Evolutionary conservation across 495 filamentous ascomycete genomes (phyloP).

Genomic region (Pyrenopolyporus hunteri): DNA sequence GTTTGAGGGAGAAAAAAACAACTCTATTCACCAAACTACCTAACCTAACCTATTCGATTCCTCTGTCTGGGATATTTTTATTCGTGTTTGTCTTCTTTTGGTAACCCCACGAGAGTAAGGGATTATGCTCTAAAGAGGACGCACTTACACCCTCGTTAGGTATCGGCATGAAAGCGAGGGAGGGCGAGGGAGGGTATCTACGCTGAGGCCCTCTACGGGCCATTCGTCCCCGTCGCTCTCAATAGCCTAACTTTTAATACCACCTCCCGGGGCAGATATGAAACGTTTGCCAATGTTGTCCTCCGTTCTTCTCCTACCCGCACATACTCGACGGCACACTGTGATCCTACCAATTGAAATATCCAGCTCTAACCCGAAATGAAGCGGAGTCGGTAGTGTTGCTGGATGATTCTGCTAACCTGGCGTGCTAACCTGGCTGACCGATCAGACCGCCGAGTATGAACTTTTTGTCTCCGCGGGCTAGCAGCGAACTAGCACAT

Average conservation of each 20-base stretch:
- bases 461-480: not conserved
- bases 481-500: not conserved
- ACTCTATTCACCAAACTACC: too few species aligned
- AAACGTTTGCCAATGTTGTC: constrained; percentile 21
- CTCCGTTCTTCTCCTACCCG: not conserved
- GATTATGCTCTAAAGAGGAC: too few species aligned
- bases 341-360: not conserved
- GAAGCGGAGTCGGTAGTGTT: not conserved
- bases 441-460: not conserved
- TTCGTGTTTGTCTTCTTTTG: not conserved
- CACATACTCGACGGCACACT: constrained; percentile 4
- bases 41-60: too few species aligned
- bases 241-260: constrained; percentile 17
- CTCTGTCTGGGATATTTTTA: not conserved
- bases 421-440: constrained; percentile 2
- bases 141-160: too few species aligned
- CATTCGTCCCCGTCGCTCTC: constrained; percentile 6
- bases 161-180: too few species aligned
- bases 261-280: constrained; percentile 34
- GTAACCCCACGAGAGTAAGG: too few species aligned
- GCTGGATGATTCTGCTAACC: not conserved
- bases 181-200: too few species aligned
- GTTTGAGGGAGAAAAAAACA: too few species aligned
- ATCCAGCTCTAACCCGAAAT: not conserved
- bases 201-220: too few species aligned